phyloP scores from a whole-genome alignment of 2,329 filamentous ascomycete genomes.

The Trichothecium sympodiale region DNA sequence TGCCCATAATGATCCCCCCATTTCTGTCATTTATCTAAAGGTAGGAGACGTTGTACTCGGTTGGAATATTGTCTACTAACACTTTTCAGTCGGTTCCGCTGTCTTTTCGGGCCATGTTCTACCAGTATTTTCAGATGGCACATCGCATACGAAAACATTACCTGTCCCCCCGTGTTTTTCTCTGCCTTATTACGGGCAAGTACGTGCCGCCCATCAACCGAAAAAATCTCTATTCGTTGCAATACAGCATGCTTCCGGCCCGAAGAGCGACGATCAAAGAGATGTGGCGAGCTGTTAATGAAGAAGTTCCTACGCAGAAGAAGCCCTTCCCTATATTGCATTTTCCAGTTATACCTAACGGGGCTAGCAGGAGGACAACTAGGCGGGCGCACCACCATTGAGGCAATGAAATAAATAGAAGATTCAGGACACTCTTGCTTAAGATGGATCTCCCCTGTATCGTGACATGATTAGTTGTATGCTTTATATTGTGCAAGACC shows the following conservation, averaged over 20 bases:
- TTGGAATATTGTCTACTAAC: constrained; percentile 4
- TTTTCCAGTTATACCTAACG: constrained; percentile 20
- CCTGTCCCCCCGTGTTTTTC: constrained; percentile 74
- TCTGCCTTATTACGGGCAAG: constrained; percentile 78
- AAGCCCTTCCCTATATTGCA: constrained; percentile 25
- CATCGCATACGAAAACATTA: constrained; percentile 92
- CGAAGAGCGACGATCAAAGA: constrained; percentile 69
- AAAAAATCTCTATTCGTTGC: constrained; percentile 87
- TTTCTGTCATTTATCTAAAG: constrained; percentile 79
- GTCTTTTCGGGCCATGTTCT: constrained; percentile 86
- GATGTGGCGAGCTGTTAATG: constrained; percentile 66
- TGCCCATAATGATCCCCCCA: constrained; percentile 41
- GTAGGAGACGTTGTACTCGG: constrained; percentile 34
- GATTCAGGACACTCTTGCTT: too few species aligned
- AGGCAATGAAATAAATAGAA: too few species aligned
- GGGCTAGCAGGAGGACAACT: constrained; percentile 14
- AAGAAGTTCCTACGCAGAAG: constrained; percentile 24
- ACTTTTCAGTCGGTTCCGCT: constrained; percentile 66
- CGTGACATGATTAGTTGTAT: too few species aligned
- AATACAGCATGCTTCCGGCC: constrained; percentile 95
- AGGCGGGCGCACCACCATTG: neutral
- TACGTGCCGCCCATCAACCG: constrained; percentile 94
- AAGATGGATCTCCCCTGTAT: too few species aligned
- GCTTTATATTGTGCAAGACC: too few species aligned
- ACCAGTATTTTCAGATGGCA: constrained; percentile 93